Conservation (phyloP, 2,329 filamentous ascomycete species). For the Cyclaneusma minus region DNA sequence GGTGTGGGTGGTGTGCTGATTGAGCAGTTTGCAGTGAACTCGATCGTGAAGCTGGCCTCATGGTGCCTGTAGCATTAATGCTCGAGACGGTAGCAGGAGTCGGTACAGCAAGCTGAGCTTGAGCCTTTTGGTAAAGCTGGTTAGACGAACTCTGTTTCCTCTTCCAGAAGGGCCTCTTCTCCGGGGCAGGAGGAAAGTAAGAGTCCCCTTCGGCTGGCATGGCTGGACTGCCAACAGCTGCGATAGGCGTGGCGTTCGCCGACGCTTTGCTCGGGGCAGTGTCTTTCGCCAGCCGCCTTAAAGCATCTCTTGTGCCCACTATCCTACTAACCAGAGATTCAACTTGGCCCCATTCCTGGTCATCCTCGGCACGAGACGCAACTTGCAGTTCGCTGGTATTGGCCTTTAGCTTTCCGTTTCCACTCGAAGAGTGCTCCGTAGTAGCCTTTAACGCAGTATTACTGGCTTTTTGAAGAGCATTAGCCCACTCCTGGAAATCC, state of each 20-base stretch:
- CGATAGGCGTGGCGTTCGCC: slow-evolving; percentile 19
- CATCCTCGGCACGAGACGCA: slow-evolving; percentile 36
- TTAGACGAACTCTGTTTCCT: slow-evolving; percentile 49
- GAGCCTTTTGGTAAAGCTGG: slow-evolving; percentile 10
- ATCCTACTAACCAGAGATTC: slow-evolving; percentile 76
- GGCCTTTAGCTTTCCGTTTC: slow-evolving; percentile 11
- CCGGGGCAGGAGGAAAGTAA: slow-evolving; percentile 33
- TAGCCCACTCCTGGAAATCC: slow-evolving; percentile 80
- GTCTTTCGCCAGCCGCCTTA: slow-evolving; percentile 74
- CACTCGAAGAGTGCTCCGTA: slow-evolving; percentile 4
- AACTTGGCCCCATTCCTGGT: slow-evolving; percentile 74
- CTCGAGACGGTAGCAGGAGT: slow-evolving; percentile 5
- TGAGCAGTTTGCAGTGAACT: slow-evolving; percentile 10
- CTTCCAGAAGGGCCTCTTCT: slow-evolving; percentile 80
- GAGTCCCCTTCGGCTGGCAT: slow-evolving; percentile 34
- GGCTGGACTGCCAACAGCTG: slow-evolving; percentile 19
- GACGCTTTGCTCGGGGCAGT: slow-evolving; percentile 51
- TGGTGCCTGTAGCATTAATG: background rate
- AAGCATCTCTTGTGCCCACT: slow-evolving; percentile 74
- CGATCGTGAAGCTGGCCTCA: slow-evolving; percentile 6
- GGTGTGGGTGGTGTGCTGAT: slow-evolving; percentile 5
- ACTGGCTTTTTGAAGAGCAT: slow-evolving; percentile 70
- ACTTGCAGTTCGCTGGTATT: slow-evolving; percentile 15
- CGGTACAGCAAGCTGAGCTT: slow-evolving; percentile 15
- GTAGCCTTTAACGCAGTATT: slow-evolving; percentile 39